A percentile compares a stretch with the other conserved stretches of the same genome.
Conservation (phyloP, 345 rosid species). For the Rhizophora apiculata region DNA sequence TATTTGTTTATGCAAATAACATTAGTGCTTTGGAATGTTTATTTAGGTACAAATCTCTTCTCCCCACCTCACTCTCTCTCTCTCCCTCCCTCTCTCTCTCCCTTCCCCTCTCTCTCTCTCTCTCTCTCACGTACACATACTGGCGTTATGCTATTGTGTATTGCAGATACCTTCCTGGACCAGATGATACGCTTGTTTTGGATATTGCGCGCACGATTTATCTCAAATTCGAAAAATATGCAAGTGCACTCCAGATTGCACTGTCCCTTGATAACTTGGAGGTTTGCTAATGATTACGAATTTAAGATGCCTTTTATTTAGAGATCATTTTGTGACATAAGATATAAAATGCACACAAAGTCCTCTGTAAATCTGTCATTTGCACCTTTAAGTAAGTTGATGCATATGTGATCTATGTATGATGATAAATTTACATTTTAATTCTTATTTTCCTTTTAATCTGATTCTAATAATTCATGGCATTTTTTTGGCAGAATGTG, state of each 20-base stretch:
- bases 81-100: not conserved
- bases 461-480: slow-evolving; percentile 1
- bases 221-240: slow-evolving; percentile 61
- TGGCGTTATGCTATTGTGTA: slow-evolving; percentile 17
- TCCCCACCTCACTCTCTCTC: not conserved
- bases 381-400: not conserved
- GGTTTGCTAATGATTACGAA: slow-evolving; percentile 41
- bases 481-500: slow-evolving; percentile 52
- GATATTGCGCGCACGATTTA: slow-evolving; percentile 80
- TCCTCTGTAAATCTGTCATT: not conserved
- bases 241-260: slow-evolving; percentile 86
- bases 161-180: slow-evolving; percentile 84
- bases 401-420: not conserved
- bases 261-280: slow-evolving; percentile 72
- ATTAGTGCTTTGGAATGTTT: no score
- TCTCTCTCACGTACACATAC: not conserved
- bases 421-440: not conserved
- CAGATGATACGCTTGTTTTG: slow-evolving; percentile 74
- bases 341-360: not conserved
- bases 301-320: not conserved
- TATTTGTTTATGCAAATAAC: no score
- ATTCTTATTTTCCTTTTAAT: not conserved
- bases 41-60: not conserved
- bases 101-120: not conserved
- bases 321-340: not conserved